Evolutionary conservation across 139 green algal species (phyloP).

Genomic region (Raphidocelis subcapitata): DNA sequence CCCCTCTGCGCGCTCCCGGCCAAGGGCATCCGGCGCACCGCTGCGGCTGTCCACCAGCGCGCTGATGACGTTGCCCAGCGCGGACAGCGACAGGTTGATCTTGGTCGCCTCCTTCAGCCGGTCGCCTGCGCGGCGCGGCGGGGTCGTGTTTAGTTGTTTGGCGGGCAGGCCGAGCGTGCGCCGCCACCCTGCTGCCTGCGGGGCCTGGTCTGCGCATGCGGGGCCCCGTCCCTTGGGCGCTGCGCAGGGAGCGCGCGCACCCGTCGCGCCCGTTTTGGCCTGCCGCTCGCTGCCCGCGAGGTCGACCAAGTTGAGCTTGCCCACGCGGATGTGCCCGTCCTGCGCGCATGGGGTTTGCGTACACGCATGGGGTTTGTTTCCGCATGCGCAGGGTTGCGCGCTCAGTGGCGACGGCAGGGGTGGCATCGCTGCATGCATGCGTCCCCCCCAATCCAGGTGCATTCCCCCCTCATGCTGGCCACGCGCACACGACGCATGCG

Average conservation of each 20-base stretch:
- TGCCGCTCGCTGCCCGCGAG: conserved; percentile 84
- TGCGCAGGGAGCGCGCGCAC: conserved; percentile 1
- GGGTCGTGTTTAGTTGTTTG: too few relatives aligned
- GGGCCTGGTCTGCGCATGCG: too few relatives aligned
- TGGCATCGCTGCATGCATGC: too few relatives aligned
- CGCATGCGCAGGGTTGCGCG: too few relatives aligned
- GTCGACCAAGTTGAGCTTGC: conserved; percentile 92
- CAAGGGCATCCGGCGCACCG: conserved; percentile 20
- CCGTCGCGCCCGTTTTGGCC: conserved; percentile 52
- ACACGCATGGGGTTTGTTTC: too few relatives aligned
- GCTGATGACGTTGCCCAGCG: conserved; percentile 74
- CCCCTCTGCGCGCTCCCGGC: neutral
- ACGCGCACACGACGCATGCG: too few relatives aligned
- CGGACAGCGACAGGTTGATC: conserved; percentile 67
- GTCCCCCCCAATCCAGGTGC: too few relatives aligned
- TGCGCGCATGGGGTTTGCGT: neutral
- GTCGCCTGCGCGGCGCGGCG: conserved; percentile 44
- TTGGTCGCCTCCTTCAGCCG: conserved; percentile 75
- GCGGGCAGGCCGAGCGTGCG: too few relatives aligned
- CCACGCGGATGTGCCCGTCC: conserved; percentile 66
- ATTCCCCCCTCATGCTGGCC: too few relatives aligned
- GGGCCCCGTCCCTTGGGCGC: too few relatives aligned
- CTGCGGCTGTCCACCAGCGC: conserved; percentile 68
- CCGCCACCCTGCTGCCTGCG: too few relatives aligned
- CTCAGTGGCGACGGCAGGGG: too few relatives aligned